Evolutionary conservation across 1,139 yeast species (phyloP).

Genomic region (Pichia norvegensis): DNA sequence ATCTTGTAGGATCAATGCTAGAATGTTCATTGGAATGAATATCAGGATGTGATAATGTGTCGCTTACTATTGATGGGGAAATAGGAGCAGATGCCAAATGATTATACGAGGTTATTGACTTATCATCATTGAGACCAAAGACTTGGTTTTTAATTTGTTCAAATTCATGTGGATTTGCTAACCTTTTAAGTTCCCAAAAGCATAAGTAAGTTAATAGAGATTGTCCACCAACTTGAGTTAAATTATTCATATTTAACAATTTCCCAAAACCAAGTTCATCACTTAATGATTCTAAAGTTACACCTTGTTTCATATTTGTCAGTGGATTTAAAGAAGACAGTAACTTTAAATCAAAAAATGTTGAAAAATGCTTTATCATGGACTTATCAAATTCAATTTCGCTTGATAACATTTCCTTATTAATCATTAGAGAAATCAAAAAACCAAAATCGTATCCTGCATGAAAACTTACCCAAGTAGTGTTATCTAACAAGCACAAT

Average conservation of each 20-base stretch:
- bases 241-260: slow-evolving; percentile 22
- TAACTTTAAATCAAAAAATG: slow-evolving; percentile 74
- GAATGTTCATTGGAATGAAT: not conserved
- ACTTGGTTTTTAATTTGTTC: slow-evolving; percentile 25
- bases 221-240: slow-evolving; percentile 44
- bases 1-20: not conserved
- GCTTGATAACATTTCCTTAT: slow-evolving; percentile 70
- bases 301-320: slow-evolving; percentile 20
- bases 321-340: slow-evolving; percentile 41
- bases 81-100: not conserved
- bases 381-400: slow-evolving; percentile 74
- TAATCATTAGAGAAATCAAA: slow-evolving; percentile 67
- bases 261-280: slow-evolving; percentile 39
- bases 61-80: not conserved
- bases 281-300: slow-evolving; percentile 36
- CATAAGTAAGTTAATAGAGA: slow-evolving; percentile 42
- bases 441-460: slow-evolving; percentile 95
- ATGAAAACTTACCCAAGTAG: slow-evolving; percentile 89
- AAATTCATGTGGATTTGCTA: slow-evolving; percentile 20
- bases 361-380: slow-evolving; percentile 69
- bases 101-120: not conserved
- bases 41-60: not conserved
- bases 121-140: slow-evolving; percentile 29
- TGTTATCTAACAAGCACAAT: slow-evolving; percentile 59
- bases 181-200: slow-evolving; percentile 41